Conservation (phyloP, 371 early-diverging fungal species). For the Dinochytrium kinnereticum region DNA sequence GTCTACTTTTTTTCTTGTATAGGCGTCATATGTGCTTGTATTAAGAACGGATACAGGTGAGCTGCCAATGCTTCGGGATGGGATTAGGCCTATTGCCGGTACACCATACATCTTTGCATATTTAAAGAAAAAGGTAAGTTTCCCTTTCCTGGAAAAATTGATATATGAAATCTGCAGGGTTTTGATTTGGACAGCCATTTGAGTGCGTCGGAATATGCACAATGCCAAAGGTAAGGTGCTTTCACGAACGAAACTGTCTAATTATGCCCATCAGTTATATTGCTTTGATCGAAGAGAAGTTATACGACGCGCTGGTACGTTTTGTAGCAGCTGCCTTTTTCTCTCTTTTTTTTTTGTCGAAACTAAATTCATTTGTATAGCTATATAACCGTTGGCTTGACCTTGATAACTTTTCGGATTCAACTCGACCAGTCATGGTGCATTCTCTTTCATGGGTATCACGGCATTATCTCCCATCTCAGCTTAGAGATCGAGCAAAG, state of each 20-base stretch:
- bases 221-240: slow-evolving; percentile 36
- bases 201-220: slow-evolving; percentile 33
- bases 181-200: slow-evolving; percentile 47
- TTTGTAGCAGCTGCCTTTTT: slow-evolving; percentile 16
- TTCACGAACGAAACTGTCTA: not conserved
- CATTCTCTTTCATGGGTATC: slow-evolving; percentile 28
- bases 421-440: slow-evolving; percentile 37
- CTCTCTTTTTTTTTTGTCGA: not conserved
- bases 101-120: slow-evolving; percentile 36
- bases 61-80: slow-evolving; percentile 48
- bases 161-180: slow-evolving; percentile 25
- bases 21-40: not conserved
- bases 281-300: slow-evolving; percentile 47
- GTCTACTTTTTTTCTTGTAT: too few species aligned
- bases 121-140: slow-evolving; percentile 41
- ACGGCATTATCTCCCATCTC: slow-evolving; percentile 36
- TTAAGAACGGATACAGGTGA: slow-evolving; percentile 34
- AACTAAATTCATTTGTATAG: slow-evolving; percentile 5
- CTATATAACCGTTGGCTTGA: slow-evolving; percentile 47
- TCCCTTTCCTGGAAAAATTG: not conserved
- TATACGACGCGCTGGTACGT: slow-evolving; percentile 45
- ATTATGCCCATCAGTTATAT: slow-evolving; percentile 35
- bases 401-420: slow-evolving; percentile 35
- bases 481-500: slow-evolving; percentile 39
- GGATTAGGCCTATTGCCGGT: slow-evolving; percentile 44